These are phyloP conservation scores for Candida xyloterini DNA, from an alignment of 805 yeast genomes.

Conservation along the genomic window DNA sequence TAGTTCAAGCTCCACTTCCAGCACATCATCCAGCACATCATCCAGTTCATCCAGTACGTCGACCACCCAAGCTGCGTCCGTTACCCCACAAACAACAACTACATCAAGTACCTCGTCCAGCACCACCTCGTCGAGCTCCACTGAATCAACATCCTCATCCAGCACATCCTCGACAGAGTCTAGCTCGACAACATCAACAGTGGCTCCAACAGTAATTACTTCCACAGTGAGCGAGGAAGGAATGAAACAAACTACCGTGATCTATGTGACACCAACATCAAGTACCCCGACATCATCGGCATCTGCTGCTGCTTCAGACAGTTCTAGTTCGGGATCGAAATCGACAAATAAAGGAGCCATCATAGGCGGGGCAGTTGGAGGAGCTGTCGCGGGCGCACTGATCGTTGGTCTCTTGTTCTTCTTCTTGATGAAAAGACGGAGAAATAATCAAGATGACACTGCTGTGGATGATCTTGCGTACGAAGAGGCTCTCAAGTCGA, in stretches of 20 bases:
- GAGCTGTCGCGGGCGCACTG: slow-evolving; percentile 30
- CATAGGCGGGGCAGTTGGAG: slow-evolving; percentile 38
- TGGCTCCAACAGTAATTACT: slow-evolving; percentile 18
- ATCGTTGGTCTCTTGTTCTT: slow-evolving; percentile 28
- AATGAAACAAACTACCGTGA: slow-evolving; percentile 25
- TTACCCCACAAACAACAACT: slow-evolving; percentile 6
- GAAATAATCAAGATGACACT: slow-evolving; percentile 35
- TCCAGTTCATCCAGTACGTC: slow-evolving; percentile 14
- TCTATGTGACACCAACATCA: slow-evolving; percentile 28
- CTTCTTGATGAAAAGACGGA: slow-evolving; percentile 36
- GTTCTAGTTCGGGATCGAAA: slow-evolving; percentile 14
- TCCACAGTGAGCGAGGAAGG: slow-evolving; percentile 23
- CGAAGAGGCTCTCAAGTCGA: slow-evolving; percentile 55
- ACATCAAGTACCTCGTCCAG: background rate
- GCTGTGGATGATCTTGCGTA: slow-evolving; percentile 55
- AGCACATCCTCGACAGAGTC: slow-evolving; percentile 6
- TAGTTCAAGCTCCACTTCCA: slow-evolving; percentile 10
- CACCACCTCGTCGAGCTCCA: slow-evolving; percentile 14
- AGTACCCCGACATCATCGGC: slow-evolving; percentile 15
- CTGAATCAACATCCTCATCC: slow-evolving; percentile 9
- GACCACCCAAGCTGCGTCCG: slow-evolving; percentile 11
- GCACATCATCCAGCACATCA: slow-evolving; percentile 20
- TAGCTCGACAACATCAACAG: slow-evolving; percentile 11
- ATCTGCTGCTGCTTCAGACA: slow-evolving; percentile 22
- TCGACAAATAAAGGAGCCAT: slow-evolving; percentile 32